Evolutionary conservation across 768 basidiomycete genomes (phyloP).

Genomic region (Multifurca ochricompacta): DNA sequence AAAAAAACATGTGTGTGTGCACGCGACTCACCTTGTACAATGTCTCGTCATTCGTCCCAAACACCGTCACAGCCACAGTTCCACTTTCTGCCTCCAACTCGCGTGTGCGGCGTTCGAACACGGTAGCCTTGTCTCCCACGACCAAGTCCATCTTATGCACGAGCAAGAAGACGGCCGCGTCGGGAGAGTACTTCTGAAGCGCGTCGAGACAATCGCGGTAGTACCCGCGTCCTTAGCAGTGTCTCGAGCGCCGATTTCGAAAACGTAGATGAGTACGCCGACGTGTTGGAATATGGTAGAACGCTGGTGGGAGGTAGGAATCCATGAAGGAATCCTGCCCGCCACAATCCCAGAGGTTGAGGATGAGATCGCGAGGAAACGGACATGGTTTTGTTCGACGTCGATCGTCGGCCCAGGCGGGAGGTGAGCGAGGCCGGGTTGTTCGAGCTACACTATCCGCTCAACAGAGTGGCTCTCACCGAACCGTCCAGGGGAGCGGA

Average conservation of each 20-base stretch:
- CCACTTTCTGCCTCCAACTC: conserved; percentile 68
- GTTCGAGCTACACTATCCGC: conserved; percentile 59
- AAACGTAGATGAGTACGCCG: conserved; percentile 96
- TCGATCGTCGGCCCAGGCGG: conserved; percentile 92
- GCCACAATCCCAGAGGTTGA: conserved; percentile 98
- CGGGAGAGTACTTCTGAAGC: conserved; percentile 66
- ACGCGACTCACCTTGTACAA: conserved; percentile 73
- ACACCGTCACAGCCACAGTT: conserved; percentile 56
- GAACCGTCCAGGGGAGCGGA: conserved; percentile 8
- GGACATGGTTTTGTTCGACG: conserved; percentile 95
- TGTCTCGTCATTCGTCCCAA: conserved; percentile 94
- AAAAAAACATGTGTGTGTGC: too few relatives aligned
- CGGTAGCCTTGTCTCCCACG: conserved; percentile 46
- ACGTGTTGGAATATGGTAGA: conserved; percentile 96
- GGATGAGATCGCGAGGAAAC: conserved; percentile 90
- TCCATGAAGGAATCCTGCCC: conserved; percentile 99
- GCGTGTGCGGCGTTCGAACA: conserved; percentile 63
- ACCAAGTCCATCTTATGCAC: conserved; percentile 99
- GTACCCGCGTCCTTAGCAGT: conserved; percentile 80
- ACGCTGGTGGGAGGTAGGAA: conserved; percentile 87
- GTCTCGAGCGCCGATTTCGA: conserved; percentile 87
- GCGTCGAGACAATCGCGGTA: conserved; percentile 88
- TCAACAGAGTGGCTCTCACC: conserved; percentile 14
- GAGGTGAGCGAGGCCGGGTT: conserved; percentile 89
- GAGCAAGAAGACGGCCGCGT: conserved; percentile 81